Evolutionary conservation across 352 stramenopile species (phyloP), one percentile per base, ranked within the genome.

Genomic region (Phytopythium sindhum): DNA sequence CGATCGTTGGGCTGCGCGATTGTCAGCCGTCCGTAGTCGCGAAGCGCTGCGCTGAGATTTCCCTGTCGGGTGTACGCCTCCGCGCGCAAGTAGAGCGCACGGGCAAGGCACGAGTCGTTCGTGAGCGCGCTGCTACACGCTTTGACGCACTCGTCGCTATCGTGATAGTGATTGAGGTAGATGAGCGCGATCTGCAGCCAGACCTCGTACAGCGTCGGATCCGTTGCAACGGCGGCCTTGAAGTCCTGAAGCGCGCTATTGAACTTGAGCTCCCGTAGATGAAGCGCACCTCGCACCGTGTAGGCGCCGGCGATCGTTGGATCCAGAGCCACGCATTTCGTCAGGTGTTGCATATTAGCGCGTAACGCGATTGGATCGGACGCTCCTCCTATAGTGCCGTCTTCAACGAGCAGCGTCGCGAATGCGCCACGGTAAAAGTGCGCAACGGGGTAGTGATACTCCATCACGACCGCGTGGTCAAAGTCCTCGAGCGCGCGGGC

Each of bases 171-270:
- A 51, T 89, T 90, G 7, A 93, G 64, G 58, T 89, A 91, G 42
- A 93, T 80, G 35, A 93, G 68, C 15, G 81, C 84, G 54, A 93
- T 93, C 67, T 93, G 80, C 44, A 93, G 63, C 84, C 84, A 93
- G 23, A 90, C 77, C 39, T 89, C 80, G 39, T 86, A 86, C 28
- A 93, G 61, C 42, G 84, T 93, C 26, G 84, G 84, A 47, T 93
- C 82, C 0, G 84, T 85, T 19, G 80, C 64, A 5, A 90, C 84
- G 9, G 84, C 82, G 8, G 82, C 84, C 63, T 93, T 91, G 61
- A 91, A 93, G 57, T 93, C 82, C 55, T 93, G 82, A 31, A 93
- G 65, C 29, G 84, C 84, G 24, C 74, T 91, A 56, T 81, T 89
- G 65, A 90, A 93, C 45, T 85, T 75, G 37, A 90, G 73, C 24